phyloP scores from a whole-genome alignment of 2,329 filamentous ascomycete genomes.

The Fusarium circinatum region DNA sequence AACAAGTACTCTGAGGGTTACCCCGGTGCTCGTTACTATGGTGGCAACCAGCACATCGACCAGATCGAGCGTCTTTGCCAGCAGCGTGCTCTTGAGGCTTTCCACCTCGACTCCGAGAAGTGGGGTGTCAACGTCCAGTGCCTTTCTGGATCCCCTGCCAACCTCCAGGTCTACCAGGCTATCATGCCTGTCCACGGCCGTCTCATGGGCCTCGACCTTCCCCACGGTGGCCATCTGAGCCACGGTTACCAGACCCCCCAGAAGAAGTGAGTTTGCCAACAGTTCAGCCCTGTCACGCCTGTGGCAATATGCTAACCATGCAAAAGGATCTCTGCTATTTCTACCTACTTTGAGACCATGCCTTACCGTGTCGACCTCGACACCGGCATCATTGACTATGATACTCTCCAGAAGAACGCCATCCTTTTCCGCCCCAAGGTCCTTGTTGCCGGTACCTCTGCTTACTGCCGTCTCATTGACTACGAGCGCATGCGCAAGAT shows the following conservation, averaged over 20 bases:
- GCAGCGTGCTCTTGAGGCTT: slow-evolving; percentile 89
- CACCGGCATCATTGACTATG: slow-evolving; percentile 98
- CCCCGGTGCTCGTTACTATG: slow-evolving; percentile 98
- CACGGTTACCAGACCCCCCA: slow-evolving; percentile 98
- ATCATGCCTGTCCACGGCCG: slow-evolving; percentile 95
- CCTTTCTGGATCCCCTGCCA: slow-evolving; percentile 91
- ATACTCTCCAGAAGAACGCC: slow-evolving; percentile 88
- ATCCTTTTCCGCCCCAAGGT: slow-evolving; percentile 95
- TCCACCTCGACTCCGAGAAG: slow-evolving; percentile 84
- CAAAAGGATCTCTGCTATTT: slow-evolving; percentile 87
- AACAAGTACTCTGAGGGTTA: slow-evolving; percentile 99
- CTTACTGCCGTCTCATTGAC: slow-evolving; percentile 98
- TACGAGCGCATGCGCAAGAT: slow-evolving; percentile 97
- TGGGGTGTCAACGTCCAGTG: slow-evolving; percentile 99
- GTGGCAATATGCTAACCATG: slow-evolving; percentile 4
- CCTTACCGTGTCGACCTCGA: slow-evolving; percentile 91
- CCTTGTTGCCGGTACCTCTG: slow-evolving; percentile 94
- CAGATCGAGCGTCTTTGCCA: slow-evolving; percentile 96
- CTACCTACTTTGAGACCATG: slow-evolving; percentile 99
- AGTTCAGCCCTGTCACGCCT: not conserved
- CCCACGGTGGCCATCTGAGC: slow-evolving; percentile 92
- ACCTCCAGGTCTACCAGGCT: slow-evolving; percentile 97
- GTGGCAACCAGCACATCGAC: slow-evolving; percentile 99
- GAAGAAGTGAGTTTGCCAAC: slow-evolving; percentile 73
- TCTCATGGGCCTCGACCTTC: slow-evolving; percentile 95